phyloP scores from a whole-genome alignment of 148 eudicot species.

The Cornus controversa region DNA sequence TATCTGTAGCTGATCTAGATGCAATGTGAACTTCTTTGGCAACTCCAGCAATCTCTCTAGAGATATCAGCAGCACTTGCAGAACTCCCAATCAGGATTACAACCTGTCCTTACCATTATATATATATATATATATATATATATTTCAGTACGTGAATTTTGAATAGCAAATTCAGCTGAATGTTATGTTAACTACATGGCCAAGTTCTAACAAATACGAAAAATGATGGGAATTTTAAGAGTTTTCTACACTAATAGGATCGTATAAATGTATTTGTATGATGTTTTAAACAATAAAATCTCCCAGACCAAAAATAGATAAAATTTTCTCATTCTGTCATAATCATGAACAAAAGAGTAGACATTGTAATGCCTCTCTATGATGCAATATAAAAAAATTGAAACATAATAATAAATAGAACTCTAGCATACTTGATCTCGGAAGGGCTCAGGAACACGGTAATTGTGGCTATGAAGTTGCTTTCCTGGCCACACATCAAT shows the following conservation, averaged over 20 bases:
- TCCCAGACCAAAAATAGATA: no score
- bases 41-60: constrained; percentile 64
- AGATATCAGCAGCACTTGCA: constrained; percentile 82
- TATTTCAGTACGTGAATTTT: no score
- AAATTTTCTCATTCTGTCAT: background rate
- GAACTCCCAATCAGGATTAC: constrained; percentile 83
- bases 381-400: background rate
- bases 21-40: constrained; percentile 92
- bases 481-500: constrained; percentile 83
- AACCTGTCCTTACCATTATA: constrained; percentile 41
- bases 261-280: no score
- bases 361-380: background rate
- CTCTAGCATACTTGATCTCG: constrained; percentile 58
- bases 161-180: background rate
- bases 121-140: no score
- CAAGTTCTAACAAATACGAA: no score
- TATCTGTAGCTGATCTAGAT: constrained; percentile 60
- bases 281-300: no score
- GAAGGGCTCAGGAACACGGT: constrained; percentile 78
- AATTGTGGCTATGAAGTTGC: constrained; percentile 95
- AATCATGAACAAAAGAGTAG: background rate
- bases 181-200: no score
- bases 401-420: constrained; percentile 1
- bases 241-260: no score
- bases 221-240: no score